Base-by-base conservation (phyloP, 192 early-diverging fungal species). In the Coemansia sp. region DNA sequence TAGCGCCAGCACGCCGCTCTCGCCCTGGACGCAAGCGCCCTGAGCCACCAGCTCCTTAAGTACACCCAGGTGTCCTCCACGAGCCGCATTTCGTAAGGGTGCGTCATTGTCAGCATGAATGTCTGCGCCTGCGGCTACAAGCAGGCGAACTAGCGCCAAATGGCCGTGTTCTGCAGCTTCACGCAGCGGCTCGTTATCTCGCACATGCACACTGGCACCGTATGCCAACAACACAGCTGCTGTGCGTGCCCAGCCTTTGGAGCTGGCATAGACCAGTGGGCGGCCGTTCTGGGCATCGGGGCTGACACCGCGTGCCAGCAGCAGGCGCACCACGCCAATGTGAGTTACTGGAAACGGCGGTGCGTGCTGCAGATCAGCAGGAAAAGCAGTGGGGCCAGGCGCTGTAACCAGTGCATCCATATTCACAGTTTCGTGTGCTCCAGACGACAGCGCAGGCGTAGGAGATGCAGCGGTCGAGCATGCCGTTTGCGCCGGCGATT, bases 241-340 rank as follows among this genome's bases (percentile, higher is more conserved):
- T 0, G 61, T 63, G 31, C 60, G 60, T 9, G 19, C 38, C 12
- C 57, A 68, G 39, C 63, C 63, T 16, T 63, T 55, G 23, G 63
- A 42, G 51, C 63, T 46, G 2, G 73, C 68, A 14, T 70, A 77
- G 6, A 45, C 30, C 19, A 70, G 54, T 3, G 68, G 63, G 6
- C 68, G 63, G 6, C 73, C 73, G 16, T 38, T 36, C 28, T 51
- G 63, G 7, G 68, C 68, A 37, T 70, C 48, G 7, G 63, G 23
- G 31, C 65, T 38, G 9, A 68, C 73, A 15, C 73, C 73, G 16
- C 19, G 73, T 33, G 50, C 63, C 31, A 77, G 56, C 40, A 77
- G 60, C 18, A 77, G 50, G 23, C 59, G 59, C 40, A 66, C 55
- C 11, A 70, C 59, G 40, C 46, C 42, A 1, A 77, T 48, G 40